Evolutionary conservation across 2,329 filamentous ascomycete species (phyloP).

Genomic region (Talaromyces sp.): DNA sequence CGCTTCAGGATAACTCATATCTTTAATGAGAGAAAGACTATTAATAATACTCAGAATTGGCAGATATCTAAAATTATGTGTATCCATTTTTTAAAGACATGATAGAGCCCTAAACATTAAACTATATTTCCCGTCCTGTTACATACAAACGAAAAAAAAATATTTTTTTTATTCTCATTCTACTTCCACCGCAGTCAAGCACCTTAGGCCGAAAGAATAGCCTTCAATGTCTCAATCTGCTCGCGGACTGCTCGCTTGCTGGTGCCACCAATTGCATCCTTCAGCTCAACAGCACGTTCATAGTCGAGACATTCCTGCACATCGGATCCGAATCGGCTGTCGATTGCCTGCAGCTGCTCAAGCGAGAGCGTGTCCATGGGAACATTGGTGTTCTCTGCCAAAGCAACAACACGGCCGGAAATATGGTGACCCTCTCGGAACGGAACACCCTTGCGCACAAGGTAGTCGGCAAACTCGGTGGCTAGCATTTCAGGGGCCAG

Average conservation of each 20-base stretch:
- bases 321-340: slow-evolving; percentile 66
- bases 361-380: slow-evolving; percentile 67
- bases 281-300: slow-evolving; percentile 75
- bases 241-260: slow-evolving; percentile 64
- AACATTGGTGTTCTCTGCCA: slow-evolving; percentile 61
- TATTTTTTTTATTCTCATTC: neutral
- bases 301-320: slow-evolving; percentile 72
- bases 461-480: slow-evolving; percentile 46
- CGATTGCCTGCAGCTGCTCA: slow-evolving; percentile 64
- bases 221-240: slow-evolving; percentile 63
- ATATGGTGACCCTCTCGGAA: slow-evolving; percentile 81
- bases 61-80: neutral
- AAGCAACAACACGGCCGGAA: slow-evolving; percentile 66
- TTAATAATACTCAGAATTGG: too few relatives aligned
- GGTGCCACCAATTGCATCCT: slow-evolving; percentile 71
- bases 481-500: slow-evolving; percentile 82
- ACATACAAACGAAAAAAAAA: neutral
- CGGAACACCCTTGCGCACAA: slow-evolving; percentile 55
- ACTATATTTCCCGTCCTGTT: neutral
- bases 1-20: neutral
- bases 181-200: slow-evolving; percentile 4
- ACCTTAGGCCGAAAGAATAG: slow-evolving; percentile 41
- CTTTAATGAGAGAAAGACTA: neutral
- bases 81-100: neutral
- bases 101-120: neutral